Evolutionary conservation across 2,329 filamentous ascomycete species (phyloP).

Genomic region (Neoascochyta sp.): DNA sequence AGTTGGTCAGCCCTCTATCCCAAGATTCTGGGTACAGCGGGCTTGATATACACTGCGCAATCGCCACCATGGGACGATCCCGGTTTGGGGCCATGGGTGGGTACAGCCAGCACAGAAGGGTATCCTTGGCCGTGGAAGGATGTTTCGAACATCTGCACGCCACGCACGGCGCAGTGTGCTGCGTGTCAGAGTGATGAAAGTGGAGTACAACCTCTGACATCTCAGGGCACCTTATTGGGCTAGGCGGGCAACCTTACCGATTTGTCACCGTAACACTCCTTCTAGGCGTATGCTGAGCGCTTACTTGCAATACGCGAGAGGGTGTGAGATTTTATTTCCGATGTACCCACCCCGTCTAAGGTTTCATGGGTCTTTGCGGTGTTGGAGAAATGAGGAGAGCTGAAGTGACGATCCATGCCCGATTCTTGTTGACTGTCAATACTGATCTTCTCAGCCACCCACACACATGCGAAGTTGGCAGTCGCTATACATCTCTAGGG

Average conservation of each 20-base stretch:
- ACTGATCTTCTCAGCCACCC: too few species aligned
- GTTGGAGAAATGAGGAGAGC: too few species aligned
- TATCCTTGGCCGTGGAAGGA: constrained; percentile 9
- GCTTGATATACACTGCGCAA: constrained; percentile 30
- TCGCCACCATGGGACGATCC: constrained; percentile 14
- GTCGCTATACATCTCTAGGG: too few species aligned
- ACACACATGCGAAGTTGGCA: too few species aligned
- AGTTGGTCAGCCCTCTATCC: constrained; percentile 9
- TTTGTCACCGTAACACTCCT: too few species aligned
- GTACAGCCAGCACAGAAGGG: too few species aligned
- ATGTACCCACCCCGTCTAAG: too few species aligned
- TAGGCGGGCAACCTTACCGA: not conserved
- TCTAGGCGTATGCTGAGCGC: too few species aligned
- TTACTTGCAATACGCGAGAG: not conserved
- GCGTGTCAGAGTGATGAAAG: constrained; percentile 17
- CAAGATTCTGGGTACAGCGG: constrained; percentile 6
- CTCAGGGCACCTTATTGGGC: constrained; percentile 1
- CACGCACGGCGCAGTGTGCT: constrained; percentile 14
- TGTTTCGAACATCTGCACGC: constrained; percentile 22
- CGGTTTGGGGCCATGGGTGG: constrained; percentile 13
- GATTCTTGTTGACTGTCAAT: too few species aligned
- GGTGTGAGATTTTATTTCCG: too few species aligned
- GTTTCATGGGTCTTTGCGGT: too few species aligned
- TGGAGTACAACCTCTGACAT: constrained; percentile 14
- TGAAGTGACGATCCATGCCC: too few species aligned